Conservation (phyloP, 306 rosid species). For the Medicago arabica region DNA sequence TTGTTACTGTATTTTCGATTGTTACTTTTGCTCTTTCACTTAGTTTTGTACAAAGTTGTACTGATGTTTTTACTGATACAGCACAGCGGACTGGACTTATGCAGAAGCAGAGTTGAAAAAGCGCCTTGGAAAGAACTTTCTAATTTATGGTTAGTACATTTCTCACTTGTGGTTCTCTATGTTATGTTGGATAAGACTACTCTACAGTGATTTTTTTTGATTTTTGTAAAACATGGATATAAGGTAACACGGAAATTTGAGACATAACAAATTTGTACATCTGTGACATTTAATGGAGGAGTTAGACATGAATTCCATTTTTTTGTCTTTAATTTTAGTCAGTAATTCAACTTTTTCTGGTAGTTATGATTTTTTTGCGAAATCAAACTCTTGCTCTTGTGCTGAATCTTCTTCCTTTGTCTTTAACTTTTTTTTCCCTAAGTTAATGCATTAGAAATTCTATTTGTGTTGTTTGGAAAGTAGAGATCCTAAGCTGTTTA, state of each 20-base stretch:
- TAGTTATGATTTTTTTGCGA: slow-evolving; percentile 35
- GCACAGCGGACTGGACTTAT: slow-evolving; percentile 93
- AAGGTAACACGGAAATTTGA: neutral
- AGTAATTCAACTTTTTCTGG: neutral
- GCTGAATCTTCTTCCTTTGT: slow-evolving; percentile 19
- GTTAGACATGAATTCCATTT: neutral
- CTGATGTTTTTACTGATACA: slow-evolving; percentile 56
- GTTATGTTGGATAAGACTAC: slow-evolving; percentile 9
- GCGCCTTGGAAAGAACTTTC: slow-evolving; percentile 80
- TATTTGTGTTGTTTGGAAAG: slow-evolving; percentile 21
- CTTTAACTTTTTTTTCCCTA: neutral
- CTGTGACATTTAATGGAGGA: neutral
- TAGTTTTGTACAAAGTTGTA: slow-evolving; percentile 34
- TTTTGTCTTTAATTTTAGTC: neutral
- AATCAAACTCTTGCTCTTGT: slow-evolving; percentile 9
- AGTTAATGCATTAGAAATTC: slow-evolving; percentile 33
- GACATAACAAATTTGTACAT: neutral
- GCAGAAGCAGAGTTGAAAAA: slow-evolving; percentile 80
- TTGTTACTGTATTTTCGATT: no score
- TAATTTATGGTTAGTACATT: slow-evolving; percentile 70
- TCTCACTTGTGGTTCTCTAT: slow-evolving; percentile 20
- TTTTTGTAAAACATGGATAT: neutral
- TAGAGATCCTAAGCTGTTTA: slow-evolving; percentile 32
- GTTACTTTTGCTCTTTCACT: neutral
- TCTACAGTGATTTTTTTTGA: neutral